These are phyloP conservation scores for Pyrus hybrid DNA, from an alignment of 331 rosid genomes.

Conservation along the genomic window DNA sequence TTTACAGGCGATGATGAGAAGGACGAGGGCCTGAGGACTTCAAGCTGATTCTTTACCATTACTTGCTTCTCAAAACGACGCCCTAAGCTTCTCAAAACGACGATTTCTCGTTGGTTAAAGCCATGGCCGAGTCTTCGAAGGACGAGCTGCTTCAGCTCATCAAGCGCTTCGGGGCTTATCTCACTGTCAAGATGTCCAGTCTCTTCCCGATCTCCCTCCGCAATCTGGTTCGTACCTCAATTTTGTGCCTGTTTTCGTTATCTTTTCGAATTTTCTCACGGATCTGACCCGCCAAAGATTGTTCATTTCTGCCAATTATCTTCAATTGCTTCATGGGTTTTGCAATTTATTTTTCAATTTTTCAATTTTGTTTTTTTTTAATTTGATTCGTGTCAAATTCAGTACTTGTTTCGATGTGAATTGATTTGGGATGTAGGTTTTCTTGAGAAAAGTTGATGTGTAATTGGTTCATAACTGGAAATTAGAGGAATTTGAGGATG, in stretches of 20 bases:
- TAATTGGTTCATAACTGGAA: background rate
- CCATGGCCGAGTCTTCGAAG: conserved; percentile 61
- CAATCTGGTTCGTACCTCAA: conserved; percentile 37
- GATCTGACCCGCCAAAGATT: conserved; percentile 30
- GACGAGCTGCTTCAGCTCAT: conserved; percentile 64
- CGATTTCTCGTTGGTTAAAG: background rate
- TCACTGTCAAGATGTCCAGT: conserved; percentile 65
- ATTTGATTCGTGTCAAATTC: background rate
- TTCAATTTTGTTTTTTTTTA: background rate
- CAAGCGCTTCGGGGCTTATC: conserved; percentile 63
- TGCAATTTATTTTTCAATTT: background rate
- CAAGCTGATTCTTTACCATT: too few relatives aligned
- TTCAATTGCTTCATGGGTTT: background rate
- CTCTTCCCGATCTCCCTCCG: conserved; percentile 47
- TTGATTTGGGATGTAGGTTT: background rate
- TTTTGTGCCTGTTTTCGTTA: background rate
- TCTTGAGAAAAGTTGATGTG: background rate
- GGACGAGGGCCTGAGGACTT: background rate
- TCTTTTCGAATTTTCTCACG: background rate
- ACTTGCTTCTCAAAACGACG: too few relatives aligned
- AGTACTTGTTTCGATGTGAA: background rate
- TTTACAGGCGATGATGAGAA: background rate
- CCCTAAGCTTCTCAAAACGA: background rate
- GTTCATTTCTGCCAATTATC: background rate
- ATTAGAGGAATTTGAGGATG: background rate